Evolutionary conservation across 306 rosid genomes (phyloP), one percentile per base, ranked within the genome.

Genomic region (Sindora glabra): DNA sequence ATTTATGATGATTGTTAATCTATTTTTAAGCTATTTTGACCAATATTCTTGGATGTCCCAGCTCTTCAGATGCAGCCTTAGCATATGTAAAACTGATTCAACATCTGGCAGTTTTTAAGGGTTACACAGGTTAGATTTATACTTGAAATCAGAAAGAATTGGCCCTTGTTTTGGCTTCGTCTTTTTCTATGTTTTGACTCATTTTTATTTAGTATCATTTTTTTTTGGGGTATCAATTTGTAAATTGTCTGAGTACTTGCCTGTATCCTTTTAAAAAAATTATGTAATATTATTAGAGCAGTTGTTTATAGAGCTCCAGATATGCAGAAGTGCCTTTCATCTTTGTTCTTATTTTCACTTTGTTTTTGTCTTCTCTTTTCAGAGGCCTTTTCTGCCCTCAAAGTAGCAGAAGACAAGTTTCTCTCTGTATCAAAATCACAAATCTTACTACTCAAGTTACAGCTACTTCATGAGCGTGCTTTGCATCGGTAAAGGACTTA

Each of bases 1-100:
- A n/a, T 32, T 24, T 59, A 39, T 24, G 1, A 15, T 29, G 22
- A 8, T 57, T 39, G 22, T 33, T 25, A 30, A 23, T 29, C 8
- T 39, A 11, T 10, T 39, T 39, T 39, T 39, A 12, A 39, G 45
- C 49, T 56, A 22, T 19, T 11, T 68, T 64, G 55, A 45, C 66
- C 44, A n/a, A n/a, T 63, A 24, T 49, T 82, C 56, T 51, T 63
- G 56, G 70, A 71, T 74, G n/a, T 58, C 39, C 47, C 79, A 88
- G 98, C 66, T 76, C 94, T 49, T 83, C 98, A 29, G 98, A 92
- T 87, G 84, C 84, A 51, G 87, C 98, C 21, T 65, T 92, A 67
- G 89, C 94, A 56, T 88, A 81, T 70, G 84, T 88, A 65, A 88
- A 92, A 84, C 98, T 92, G 68, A 86, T 92, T 74, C 98, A 88